Evolutionary conservation across 331 rosid species (phyloP).

Genomic region (Erythrophleum ivorense): DNA sequence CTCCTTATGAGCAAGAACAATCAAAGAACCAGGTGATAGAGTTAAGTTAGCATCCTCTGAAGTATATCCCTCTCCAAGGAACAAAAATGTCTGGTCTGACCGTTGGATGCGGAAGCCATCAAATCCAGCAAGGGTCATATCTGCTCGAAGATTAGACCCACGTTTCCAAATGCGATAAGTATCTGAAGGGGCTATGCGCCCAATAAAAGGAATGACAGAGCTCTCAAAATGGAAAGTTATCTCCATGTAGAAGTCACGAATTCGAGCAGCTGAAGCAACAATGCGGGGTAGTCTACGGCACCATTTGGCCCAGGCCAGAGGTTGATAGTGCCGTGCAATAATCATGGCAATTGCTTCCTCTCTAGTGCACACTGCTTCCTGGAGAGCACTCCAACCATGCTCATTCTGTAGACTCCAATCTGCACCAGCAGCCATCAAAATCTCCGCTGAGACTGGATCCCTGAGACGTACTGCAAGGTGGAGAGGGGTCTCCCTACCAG

Average conservation of each 20-base stretch:
- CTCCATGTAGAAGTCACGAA: conserved; percentile 99
- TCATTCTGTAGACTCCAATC: conserved; percentile 98
- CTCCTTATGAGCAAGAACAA: conserved; percentile 94
- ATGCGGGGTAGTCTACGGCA: conserved; percentile 97
- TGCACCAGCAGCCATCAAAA: conserved; percentile 96
- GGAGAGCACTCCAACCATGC: conserved; percentile 99
- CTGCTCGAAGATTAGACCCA: conserved; percentile 98
- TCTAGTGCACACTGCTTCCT: conserved; percentile 93
- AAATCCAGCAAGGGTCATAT: conserved; percentile 99
- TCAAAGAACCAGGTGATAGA: conserved; percentile 84
- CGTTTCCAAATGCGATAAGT: conserved; percentile 99
- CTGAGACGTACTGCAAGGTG: conserved; percentile 95
- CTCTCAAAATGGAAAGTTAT: conserved; percentile 97
- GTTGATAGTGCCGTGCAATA: conserved; percentile 88
- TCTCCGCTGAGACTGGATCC: conserved; percentile 82
- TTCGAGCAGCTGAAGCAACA: conserved; percentile 85
- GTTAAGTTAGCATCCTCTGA: conserved; percentile 79
- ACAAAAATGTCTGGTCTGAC: conserved; percentile 92
- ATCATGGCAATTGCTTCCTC: conserved; percentile 93
- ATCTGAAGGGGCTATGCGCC: conserved; percentile 96
- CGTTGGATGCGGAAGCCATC: conserved; percentile 97
- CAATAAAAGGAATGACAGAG: conserved; percentile 96
- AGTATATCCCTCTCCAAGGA: conserved; percentile 93
- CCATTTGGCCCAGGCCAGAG: conserved; percentile 99
- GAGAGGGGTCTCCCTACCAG: conserved; percentile 95